Conservation (phyloP, 2,329 filamentous ascomycete genomes). For the Aspergillus intermedius region DNA sequence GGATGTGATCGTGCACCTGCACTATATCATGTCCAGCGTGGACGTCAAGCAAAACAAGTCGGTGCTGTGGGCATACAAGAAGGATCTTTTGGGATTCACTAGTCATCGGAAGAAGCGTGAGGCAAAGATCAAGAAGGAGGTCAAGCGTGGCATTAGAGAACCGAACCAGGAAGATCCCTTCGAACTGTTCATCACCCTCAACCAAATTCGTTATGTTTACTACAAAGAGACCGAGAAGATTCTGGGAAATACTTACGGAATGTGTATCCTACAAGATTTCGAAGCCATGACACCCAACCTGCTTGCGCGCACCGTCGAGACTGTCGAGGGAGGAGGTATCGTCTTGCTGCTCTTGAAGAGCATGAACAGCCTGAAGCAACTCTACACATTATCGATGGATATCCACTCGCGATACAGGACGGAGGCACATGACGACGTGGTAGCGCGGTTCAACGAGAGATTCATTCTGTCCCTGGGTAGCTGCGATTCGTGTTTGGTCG, state of each 20-base stretch:
- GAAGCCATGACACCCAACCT: conserved; percentile 97
- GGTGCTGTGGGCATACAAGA: conserved; percentile 98
- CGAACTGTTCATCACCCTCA: conserved; percentile 90
- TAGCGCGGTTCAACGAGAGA: conserved; percentile 93
- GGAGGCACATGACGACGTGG: conserved; percentile 90
- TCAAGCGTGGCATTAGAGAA: conserved; percentile 89
- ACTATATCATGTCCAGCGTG: conserved; percentile 85
- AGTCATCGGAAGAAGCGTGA: conserved; percentile 98
- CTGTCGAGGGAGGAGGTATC: conserved; percentile 90
- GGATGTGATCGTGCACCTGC: conserved; percentile 90
- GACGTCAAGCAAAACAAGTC: conserved; percentile 94
- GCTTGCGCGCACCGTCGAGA: conserved; percentile 89
- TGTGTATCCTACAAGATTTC: conserved; percentile 97
- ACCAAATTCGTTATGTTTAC: conserved; percentile 98
- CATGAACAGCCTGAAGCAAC: conserved; percentile 93
- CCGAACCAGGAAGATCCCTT: conserved; percentile 91
- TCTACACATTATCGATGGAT: conserved; percentile 97
- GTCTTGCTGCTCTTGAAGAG: conserved; percentile 88
- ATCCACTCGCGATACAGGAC: conserved; percentile 94
- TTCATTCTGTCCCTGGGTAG: conserved; percentile 94
- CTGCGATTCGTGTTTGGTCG: conserved; percentile 88
- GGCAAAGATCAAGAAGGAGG: conserved; percentile 95
- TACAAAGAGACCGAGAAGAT: conserved; percentile 99
- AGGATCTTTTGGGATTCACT: conserved; percentile 89
- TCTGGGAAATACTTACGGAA: conserved; percentile 92